These are phyloP conservation scores for Rosellinia necatrix DNA, from an alignment of 2,329 filamentous ascomycete genomes.

Conservation along the genomic window DNA sequence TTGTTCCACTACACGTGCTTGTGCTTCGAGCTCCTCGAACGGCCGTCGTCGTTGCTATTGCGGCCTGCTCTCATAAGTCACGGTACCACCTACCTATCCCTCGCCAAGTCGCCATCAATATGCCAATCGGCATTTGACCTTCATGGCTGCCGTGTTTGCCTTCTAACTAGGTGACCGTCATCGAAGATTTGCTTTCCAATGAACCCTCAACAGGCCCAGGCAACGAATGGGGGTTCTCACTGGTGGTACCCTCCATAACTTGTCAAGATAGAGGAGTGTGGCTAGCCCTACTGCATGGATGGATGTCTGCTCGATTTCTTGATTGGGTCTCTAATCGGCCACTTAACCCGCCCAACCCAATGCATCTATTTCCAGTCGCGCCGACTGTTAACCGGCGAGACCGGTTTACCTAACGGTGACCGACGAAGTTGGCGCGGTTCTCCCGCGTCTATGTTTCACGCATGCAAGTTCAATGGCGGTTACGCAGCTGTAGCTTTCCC, in stretches of 20 bases:
- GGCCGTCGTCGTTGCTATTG: background rate
- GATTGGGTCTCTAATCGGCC: conserved; percentile 27
- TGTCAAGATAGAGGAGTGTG: conserved; percentile 8
- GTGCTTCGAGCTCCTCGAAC: conserved; percentile 1
- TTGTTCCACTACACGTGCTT: background rate
- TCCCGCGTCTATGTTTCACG: conserved; percentile 38
- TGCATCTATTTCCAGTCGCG: conserved; percentile 18
- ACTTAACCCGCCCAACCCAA: conserved; percentile 23
- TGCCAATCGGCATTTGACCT: conserved; percentile 22
- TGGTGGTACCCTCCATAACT: conserved; percentile 20
- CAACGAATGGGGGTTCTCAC: conserved; percentile 7
- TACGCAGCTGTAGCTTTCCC: conserved; percentile 28
- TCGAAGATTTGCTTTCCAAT: conserved; percentile 21
- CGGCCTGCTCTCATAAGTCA: conserved; percentile 7
- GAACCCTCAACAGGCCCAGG: conserved; percentile 14
- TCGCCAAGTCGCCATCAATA: conserved; percentile 4
- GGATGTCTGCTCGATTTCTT: conserved; percentile 4
- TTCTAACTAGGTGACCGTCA: conserved; percentile 16
- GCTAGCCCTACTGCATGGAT: conserved; percentile 11
- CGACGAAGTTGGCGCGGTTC: conserved; percentile 32
- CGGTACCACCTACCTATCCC: conserved; percentile 4
- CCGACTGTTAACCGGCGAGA: conserved; percentile 12
- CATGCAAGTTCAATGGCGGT: conserved; percentile 37
- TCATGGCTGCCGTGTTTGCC: conserved; percentile 1
- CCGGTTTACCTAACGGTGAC: conserved; percentile 27